Percentiles rank a stretch among this genome's conserved stretches.
These are phyloP conservation scores for Xylaria sp. DNA, from an alignment of 2,329 filamentous ascomycete genomes.

Conservation along the genomic window DNA sequence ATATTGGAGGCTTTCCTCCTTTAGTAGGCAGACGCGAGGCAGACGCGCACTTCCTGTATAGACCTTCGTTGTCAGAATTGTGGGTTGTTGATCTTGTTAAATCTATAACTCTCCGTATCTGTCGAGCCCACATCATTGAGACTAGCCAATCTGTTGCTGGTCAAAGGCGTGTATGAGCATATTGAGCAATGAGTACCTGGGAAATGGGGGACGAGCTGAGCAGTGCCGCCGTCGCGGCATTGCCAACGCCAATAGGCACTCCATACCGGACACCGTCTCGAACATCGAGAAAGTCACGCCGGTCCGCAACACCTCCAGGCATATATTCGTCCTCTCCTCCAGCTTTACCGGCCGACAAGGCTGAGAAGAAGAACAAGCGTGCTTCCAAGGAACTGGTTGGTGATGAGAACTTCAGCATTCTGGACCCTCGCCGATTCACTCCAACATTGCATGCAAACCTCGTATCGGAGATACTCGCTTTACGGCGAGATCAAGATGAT, in stretches of 20 bases:
- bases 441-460: slow-evolving; percentile 94
- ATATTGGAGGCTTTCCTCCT: background rate
- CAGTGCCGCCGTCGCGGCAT: slow-evolving; percentile 64
- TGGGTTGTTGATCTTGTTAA: slow-evolving; percentile 29
- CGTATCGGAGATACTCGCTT: slow-evolving; percentile 89
- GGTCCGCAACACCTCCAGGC: slow-evolving; percentile 72
- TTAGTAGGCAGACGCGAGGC: slow-evolving; percentile 16
- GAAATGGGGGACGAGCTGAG: slow-evolving; percentile 72
- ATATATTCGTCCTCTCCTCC: slow-evolving; percentile 69
- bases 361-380: slow-evolving; percentile 60
- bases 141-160: slow-evolving; percentile 16
- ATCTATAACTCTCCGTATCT: slow-evolving; percentile 35
- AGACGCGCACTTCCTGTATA: background rate
- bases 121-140: slow-evolving; percentile 34
- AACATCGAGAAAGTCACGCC: slow-evolving; percentile 68
- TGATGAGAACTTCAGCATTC: slow-evolving; percentile 76
- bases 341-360: slow-evolving; percentile 55
- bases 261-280: slow-evolving; percentile 79
- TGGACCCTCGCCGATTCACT: slow-evolving; percentile 93
- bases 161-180: slow-evolving; percentile 13
- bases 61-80: slow-evolving; percentile 22
- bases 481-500: slow-evolving; percentile 89
- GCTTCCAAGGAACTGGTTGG: slow-evolving; percentile 67
- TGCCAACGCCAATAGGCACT: slow-evolving; percentile 77
- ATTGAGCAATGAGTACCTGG: slow-evolving; percentile 63